Evolutionary conservation across 2,329 filamentous ascomycete species (phyloP).

Genomic region (Pestalotiopsis sp.): DNA sequence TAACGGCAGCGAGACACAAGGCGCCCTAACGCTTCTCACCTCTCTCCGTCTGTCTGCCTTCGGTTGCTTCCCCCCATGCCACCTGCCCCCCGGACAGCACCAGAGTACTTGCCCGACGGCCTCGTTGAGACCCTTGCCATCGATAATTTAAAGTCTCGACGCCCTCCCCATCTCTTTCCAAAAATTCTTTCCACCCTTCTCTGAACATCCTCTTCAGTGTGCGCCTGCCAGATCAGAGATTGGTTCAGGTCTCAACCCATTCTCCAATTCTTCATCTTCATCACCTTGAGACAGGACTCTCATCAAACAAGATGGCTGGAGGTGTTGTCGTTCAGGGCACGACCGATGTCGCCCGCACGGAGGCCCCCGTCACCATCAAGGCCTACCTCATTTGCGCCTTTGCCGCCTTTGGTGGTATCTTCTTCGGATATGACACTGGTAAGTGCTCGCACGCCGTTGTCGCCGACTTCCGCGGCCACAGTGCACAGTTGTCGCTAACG

Average conservation of each 20-base stretch:
- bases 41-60: neutral
- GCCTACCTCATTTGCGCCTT: slow-evolving; percentile 40
- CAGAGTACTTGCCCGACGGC: neutral
- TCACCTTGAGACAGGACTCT: neutral
- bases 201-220: neutral
- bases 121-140: neutral
- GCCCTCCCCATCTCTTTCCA: neutral
- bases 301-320: slow-evolving; percentile 26
- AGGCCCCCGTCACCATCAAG: slow-evolving; percentile 58
- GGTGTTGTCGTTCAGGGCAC: slow-evolving; percentile 35
- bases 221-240: slow-evolving; percentile 4
- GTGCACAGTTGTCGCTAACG: slow-evolving; percentile 25
- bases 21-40: neutral
- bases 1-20: slow-evolving; percentile 7
- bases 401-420: slow-evolving; percentile 36
- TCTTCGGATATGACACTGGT: slow-evolving; percentile 41
- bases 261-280: neutral
- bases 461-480: neutral
- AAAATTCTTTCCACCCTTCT: neutral
- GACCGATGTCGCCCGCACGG: slow-evolving; percentile 52
- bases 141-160: slow-evolving; percentile 4
- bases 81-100: neutral
- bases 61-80: neutral
- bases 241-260: neutral
- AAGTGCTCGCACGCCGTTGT: slow-evolving; percentile 13